phyloP scores from a whole-genome alignment of 1,284 basidiomycete species.

The Amylostereum areolatum region DNA sequence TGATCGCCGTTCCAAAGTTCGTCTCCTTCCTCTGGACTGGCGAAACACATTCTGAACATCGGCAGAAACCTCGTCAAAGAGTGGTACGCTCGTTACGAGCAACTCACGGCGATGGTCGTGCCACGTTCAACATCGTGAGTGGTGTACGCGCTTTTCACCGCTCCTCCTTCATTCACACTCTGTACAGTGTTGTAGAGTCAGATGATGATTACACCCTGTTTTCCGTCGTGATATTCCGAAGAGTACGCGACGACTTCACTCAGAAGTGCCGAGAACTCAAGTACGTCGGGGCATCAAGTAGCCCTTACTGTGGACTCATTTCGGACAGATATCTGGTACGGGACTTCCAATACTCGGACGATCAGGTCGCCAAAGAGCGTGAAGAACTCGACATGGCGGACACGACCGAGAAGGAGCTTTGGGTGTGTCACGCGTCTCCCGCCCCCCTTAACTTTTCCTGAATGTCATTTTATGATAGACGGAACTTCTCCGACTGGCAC shows the following conservation, averaged over 20 bases:
- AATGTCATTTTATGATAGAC: slow-evolving; percentile 46
- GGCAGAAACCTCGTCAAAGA: slow-evolving; percentile 71
- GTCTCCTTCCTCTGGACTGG: slow-evolving; percentile 11
- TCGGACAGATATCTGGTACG: slow-evolving; percentile 76
- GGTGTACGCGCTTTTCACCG: too few relatives aligned
- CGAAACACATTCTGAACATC: neutral
- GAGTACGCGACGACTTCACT: slow-evolving; percentile 87
- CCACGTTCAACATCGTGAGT: slow-evolving; percentile 87
- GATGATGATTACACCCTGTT: slow-evolving; percentile 92
- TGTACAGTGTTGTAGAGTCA: slow-evolving; percentile 53
- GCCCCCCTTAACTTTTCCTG: neutral
- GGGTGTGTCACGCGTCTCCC: slow-evolving; percentile 54
- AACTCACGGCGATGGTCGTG: slow-evolving; percentile 86
- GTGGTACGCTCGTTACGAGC: slow-evolving; percentile 89
- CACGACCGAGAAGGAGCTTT: slow-evolving; percentile 92
- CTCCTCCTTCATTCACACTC: neutral
- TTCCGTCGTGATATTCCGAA: slow-evolving; percentile 87
- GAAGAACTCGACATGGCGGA: slow-evolving; percentile 80
- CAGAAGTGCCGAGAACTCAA: slow-evolving; percentile 97
- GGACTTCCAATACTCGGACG: slow-evolving; percentile 92
- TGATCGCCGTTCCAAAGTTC: slow-evolving; percentile 94
- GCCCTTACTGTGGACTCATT: slow-evolving; percentile 2
- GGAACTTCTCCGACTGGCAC: slow-evolving; percentile 86
- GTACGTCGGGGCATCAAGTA: slow-evolving; percentile 33
- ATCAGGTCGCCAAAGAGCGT: slow-evolving; percentile 76